Evolutionary conservation across 208 protist genomes (phyloP).

Genomic region (Wallacemonas rigidus): DNA sequence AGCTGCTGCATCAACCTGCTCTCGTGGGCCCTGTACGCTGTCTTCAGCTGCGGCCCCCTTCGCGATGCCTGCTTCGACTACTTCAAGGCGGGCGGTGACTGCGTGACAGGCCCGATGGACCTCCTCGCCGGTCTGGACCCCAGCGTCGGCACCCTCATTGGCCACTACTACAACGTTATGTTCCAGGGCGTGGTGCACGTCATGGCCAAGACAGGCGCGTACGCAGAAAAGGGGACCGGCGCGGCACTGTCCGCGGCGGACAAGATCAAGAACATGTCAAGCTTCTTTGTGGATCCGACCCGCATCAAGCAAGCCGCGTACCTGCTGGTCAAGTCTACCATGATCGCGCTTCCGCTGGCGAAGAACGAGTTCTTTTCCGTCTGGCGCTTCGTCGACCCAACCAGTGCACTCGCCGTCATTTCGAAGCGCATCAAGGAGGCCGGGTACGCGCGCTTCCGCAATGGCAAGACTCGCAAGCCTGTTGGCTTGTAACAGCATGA

Average conservation of each 20-base stretch:
- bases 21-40: conserved; percentile 89
- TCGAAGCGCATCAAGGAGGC: conserved; percentile 63
- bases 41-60: conserved; percentile 75
- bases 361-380: conserved; percentile 84
- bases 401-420: conserved; percentile 62
- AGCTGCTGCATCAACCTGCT: conserved; percentile 92
- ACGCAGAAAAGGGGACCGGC: conserved; percentile 25
- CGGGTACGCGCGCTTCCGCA: conserved; percentile 48
- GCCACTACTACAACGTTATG: conserved; percentile 90
- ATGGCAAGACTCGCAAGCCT: conserved; percentile 75
- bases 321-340: conserved; percentile 60
- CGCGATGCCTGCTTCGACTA: conserved; percentile 92
- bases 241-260: conserved; percentile 20
- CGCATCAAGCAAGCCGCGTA: conserved; percentile 60
- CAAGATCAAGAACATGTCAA: conserved; percentile 50
- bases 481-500: conserved; percentile 55
- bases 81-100: conserved; percentile 86
- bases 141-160: conserved; percentile 63
- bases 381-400: conserved; percentile 82
- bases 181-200: conserved; percentile 53
- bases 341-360: conserved; percentile 53
- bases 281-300: conserved; percentile 59
- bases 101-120: conserved; percentile 81
- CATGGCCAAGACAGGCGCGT: conserved; percentile 46
- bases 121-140: conserved; percentile 81